A percentile compares a stretch with the other conserved stretches of the same genome.
phyloP scores from a whole-genome alignment of 306 rosid genomes.

The Vachellia pachyceras region DNA sequence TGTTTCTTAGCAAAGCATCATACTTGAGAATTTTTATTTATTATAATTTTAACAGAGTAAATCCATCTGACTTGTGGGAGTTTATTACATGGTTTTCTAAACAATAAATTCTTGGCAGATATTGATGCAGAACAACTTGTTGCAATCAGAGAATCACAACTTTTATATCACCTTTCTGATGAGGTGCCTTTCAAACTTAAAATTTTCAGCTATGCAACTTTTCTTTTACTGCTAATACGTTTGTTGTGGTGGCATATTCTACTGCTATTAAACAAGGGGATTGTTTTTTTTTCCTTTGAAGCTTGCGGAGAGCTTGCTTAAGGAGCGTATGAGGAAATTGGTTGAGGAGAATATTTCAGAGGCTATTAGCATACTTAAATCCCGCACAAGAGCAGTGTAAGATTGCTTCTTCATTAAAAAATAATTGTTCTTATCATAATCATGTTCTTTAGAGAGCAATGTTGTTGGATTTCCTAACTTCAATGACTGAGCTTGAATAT shows the following conservation, averaged over 20 bases:
- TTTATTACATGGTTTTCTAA: slow-evolving; percentile 27
- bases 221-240: not conserved
- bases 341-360: slow-evolving; percentile 76
- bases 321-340: slow-evolving; percentile 74
- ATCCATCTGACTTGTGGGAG: slow-evolving; percentile 22
- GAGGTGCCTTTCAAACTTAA: slow-evolving; percentile 63
- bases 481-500: not conserved
- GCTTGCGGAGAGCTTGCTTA: slow-evolving; percentile 86
- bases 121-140: slow-evolving; percentile 68
- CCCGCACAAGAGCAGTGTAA: slow-evolving; percentile 87
- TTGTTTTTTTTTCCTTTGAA: slow-evolving; percentile 45
- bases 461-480: slow-evolving; percentile 14
- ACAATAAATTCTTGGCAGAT: slow-evolving; percentile 55
- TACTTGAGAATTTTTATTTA: not conserved
- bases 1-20: slow-evolving; percentile 7
- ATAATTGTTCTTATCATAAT: too few species aligned
- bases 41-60: not conserved
- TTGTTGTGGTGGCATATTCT: slow-evolving; percentile 36
- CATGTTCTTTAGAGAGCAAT: not conserved
- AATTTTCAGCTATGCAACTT: slow-evolving; percentile 23
- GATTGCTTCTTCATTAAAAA: slow-evolving; percentile 38
- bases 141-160: slow-evolving; percentile 76
- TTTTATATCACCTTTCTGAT: slow-evolving; percentile 66
- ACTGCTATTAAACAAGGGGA: slow-evolving; percentile 30
- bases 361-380: slow-evolving; percentile 69